Evolutionary conservation across 768 basidiomycete genomes (phyloP).

Genomic region (Russula foetens): DNA sequence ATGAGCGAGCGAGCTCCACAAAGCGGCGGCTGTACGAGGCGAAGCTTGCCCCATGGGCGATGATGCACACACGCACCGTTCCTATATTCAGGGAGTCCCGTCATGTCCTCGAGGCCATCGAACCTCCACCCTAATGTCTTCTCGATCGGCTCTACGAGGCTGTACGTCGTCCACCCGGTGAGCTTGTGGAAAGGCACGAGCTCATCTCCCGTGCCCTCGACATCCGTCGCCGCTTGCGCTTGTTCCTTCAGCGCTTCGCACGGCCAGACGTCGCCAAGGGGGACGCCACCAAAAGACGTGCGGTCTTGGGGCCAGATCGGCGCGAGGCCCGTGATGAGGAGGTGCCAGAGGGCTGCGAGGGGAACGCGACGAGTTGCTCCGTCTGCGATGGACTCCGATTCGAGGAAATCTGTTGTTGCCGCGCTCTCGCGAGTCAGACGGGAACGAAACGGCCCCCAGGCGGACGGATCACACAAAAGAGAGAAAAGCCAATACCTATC

Average conservation of each 20-base stretch:
- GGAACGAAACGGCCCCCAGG: too few species aligned
- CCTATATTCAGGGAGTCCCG: constrained; percentile 91
- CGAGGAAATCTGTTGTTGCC: constrained; percentile 52
- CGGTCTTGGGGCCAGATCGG: constrained; percentile 85
- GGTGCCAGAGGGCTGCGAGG: constrained; percentile 71
- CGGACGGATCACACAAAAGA: too few species aligned
- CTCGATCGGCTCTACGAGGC: constrained; percentile 77
- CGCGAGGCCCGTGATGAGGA: constrained; percentile 73
- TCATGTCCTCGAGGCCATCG: constrained; percentile 77
- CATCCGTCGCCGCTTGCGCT: constrained; percentile 22
- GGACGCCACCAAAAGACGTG: constrained; percentile 51
- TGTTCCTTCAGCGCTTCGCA: constrained; percentile 43
- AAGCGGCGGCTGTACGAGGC: constrained; percentile 6
- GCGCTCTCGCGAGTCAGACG: neutral
- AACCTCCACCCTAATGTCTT: constrained; percentile 71
- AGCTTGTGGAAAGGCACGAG: constrained; percentile 96
- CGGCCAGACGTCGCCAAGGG: constrained; percentile 93
- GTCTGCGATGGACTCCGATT: constrained; percentile 40
- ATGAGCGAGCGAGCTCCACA: constrained; percentile 11
- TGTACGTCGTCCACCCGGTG: constrained; percentile 90
- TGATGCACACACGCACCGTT: constrained; percentile 67
- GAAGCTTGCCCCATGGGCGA: neutral
- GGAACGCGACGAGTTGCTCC: constrained; percentile 44
- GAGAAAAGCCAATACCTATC: constrained; percentile 40
- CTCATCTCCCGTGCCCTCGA: constrained; percentile 45